phyloP scores from a whole-genome alignment of 495 filamentous ascomycete species.

The Hypoxylon perforatum region DNA sequence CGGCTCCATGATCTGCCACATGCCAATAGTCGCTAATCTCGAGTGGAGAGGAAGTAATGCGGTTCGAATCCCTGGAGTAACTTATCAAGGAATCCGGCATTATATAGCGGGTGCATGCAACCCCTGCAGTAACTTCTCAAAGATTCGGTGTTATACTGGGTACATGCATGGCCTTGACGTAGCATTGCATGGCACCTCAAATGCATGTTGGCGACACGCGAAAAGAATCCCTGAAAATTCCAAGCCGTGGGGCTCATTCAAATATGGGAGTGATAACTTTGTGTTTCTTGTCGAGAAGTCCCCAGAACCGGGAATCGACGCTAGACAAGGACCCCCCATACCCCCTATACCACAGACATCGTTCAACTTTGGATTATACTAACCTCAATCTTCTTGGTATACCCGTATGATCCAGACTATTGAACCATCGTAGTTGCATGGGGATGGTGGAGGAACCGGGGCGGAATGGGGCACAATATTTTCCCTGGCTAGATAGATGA shows the following conservation, averaged over 20 bases:
- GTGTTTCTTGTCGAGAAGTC: not conserved
- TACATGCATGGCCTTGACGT: not conserved
- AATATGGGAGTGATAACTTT: not conserved
- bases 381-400: not conserved
- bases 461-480: too few relatives aligned
- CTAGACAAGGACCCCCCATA: too few relatives aligned
- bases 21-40: not conserved
- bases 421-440: not conserved
- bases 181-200: not conserved
- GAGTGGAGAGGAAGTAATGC: not conserved
- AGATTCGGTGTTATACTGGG: too few relatives aligned
- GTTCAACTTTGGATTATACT: not conserved
- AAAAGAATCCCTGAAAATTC: not conserved
- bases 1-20: not conserved
- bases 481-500: not conserved
- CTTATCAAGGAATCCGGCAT: not conserved
- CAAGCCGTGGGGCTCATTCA: not conserved
- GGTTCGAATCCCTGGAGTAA: not conserved
- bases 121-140: not conserved
- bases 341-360: not conserved
- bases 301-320: conserved; percentile 7
- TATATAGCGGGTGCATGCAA: too few relatives aligned
- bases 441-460: not conserved
- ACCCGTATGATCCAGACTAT: not conserved
- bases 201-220: not conserved